Evolutionary conservation across 352 stramenopile genomes (phyloP), one percentile per base, ranked within the genome.

Genomic region (Phytophthora podocarpi): DNA sequence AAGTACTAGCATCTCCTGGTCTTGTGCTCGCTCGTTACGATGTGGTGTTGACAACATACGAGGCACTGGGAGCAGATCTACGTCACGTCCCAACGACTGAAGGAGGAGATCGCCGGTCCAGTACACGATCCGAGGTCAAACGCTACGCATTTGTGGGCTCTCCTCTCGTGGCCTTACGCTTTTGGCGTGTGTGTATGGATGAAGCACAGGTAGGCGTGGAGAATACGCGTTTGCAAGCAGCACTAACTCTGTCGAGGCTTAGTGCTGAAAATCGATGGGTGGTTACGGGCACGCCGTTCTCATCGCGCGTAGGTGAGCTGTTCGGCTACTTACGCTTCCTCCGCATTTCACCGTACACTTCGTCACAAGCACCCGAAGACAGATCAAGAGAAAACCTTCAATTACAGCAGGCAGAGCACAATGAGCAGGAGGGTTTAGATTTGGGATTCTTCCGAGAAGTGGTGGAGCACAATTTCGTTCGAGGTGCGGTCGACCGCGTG

Each of bases 161-260:
- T n/a, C 94, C 94, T 15, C 70, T 98, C 3, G 76, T 86, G 5
- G 79, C 80, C 31, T 84, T 98, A 34, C 65, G 75, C 10, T 98
- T 91, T 56, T 97, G 91, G 87, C 80, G 94, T 12, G 74, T 98
- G 11, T 96, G 80, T 45, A 91, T 98, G 59, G 93, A 98, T 54
- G 95, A 98, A 82, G 93, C 93, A 2, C 95, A 98, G 68, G 72
- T 96, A 11, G 79, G 81, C 10, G 87, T 98, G 1, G 89, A 98
- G 64, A 89, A 86, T 43, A 76, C 72, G 1, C 72, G 76, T n/a
- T 62, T 89, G 5, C 64, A 86, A 47, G 85, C 89, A 7, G 91
- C 93, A 15, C 59, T 91, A 45, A 97, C 96, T 47, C 84, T 96
- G 18, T 64, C 87, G 1, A 75, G 85, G 34, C 61, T 98, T 3